phyloP scores from a whole-genome alignment of 2,329 filamentous ascomycete species.

The Beauveria sp. region DNA sequence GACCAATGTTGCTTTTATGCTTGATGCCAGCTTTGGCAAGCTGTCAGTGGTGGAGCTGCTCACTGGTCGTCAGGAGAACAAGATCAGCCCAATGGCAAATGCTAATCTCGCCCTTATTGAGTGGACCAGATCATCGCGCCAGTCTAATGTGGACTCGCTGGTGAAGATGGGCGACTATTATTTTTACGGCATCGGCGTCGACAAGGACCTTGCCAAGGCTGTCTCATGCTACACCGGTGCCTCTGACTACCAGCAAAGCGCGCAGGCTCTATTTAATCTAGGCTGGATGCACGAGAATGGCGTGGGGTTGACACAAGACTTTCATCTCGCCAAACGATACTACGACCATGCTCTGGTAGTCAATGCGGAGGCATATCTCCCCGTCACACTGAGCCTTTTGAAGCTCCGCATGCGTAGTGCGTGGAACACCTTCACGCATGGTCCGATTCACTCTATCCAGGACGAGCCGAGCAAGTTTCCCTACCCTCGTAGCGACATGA shows the following conservation, averaged over 20 bases:
- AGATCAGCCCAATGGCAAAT: slow-evolving; percentile 39
- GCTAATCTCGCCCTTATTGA: slow-evolving; percentile 70
- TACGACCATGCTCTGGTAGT: slow-evolving; percentile 90
- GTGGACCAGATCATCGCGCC: slow-evolving; percentile 90
- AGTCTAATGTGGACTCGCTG: slow-evolving; percentile 85
- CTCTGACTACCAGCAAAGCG: slow-evolving; percentile 83
- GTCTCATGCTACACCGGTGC: slow-evolving; percentile 89
- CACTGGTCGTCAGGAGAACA: slow-evolving; percentile 17
- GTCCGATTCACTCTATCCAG: slow-evolving; percentile 85
- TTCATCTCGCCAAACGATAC: slow-evolving; percentile 91
- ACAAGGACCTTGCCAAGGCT: slow-evolving; percentile 71
- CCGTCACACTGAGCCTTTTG: slow-evolving; percentile 79
- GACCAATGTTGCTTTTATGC: slow-evolving; percentile 80
- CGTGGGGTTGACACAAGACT: slow-evolving; percentile 85
- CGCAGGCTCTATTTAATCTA: slow-evolving; percentile 92
- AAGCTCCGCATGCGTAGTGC: slow-evolving; percentile 80
- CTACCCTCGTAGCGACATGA: slow-evolving; percentile 21
- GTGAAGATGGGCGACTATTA: slow-evolving; percentile 99
- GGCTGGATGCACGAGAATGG: slow-evolving; percentile 99
- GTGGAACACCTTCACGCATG: slow-evolving; percentile 89
- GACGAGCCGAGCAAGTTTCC: slow-evolving; percentile 67
- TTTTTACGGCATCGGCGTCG: slow-evolving; percentile 69
- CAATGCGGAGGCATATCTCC: slow-evolving; percentile 88
- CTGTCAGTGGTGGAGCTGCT: slow-evolving; percentile 35
- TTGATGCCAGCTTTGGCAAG: slow-evolving; percentile 62